These are phyloP conservation scores for Aechmea fasciata DNA, from an alignment of 176 grass and related monocot genomes.

Conservation along the genomic window DNA sequence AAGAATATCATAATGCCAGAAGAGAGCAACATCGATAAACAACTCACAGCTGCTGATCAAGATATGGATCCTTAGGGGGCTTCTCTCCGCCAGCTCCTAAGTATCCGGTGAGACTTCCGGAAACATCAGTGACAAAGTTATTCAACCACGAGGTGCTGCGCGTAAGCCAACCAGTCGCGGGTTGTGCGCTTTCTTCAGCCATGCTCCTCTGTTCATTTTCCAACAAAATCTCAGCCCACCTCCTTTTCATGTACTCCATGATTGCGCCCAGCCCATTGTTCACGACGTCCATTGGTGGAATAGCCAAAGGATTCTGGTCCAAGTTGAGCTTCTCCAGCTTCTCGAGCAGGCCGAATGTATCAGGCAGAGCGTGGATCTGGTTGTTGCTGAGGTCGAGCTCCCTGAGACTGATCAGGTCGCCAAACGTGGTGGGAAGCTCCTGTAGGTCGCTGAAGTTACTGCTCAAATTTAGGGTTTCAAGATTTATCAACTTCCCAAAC, in stretches of 20 bases:
- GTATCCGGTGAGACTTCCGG: conserved; percentile 47
- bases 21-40: not conserved
- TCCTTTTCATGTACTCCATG: conserved; percentile 53
- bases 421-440: conserved; percentile 47
- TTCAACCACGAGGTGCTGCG: conserved; percentile 55
- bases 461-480: conserved; percentile 71
- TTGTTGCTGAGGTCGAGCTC: conserved; percentile 96
- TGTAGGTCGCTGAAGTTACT: conserved; percentile 86
- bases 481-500: conserved; percentile 56
- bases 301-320: conserved; percentile 66
- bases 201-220: conserved; percentile 30
- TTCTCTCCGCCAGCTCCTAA: conserved; percentile 28
- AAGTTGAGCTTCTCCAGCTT: conserved; percentile 49
- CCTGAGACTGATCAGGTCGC: conserved; percentile 51
- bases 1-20: not conserved
- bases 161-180: conserved; percentile 47
- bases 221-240: conserved; percentile 32
- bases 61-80: conserved; percentile 38
- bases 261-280: conserved; percentile 28
- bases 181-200: conserved; percentile 5
- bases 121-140: conserved; percentile 46
- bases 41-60: conserved; percentile 53
- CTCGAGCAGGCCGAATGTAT: conserved; percentile 51
- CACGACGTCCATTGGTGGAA: conserved; percentile 55
- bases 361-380: conserved; percentile 67